A percentile compares a stretch with the other conserved stretches of the same genome.
Evolutionary conservation across 1,284 basidiomycete genomes (phyloP).

Genomic region (Sanghuangporus weigelae): DNA sequence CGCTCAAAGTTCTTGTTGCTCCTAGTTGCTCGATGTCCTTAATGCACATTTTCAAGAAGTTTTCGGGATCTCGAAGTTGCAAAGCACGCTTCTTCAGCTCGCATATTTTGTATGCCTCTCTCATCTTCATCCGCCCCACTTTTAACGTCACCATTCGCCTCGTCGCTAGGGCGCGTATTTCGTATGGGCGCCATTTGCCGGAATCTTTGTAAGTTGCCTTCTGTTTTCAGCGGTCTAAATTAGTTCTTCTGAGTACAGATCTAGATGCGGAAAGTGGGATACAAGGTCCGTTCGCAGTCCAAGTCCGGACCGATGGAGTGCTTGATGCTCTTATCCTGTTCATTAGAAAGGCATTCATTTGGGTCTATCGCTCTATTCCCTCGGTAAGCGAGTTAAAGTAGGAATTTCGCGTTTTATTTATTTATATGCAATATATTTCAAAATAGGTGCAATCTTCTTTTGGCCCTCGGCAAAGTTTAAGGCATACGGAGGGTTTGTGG

Average conservation of each 20-base stretch:
- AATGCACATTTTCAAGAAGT: slow-evolving; percentile 78
- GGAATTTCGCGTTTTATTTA: neutral
- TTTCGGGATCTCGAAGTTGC: slow-evolving; percentile 66
- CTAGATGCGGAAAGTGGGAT: slow-evolving; percentile 54
- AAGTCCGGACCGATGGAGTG: slow-evolving; percentile 1
- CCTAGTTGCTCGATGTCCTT: slow-evolving; percentile 76
- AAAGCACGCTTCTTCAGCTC: slow-evolving; percentile 81
- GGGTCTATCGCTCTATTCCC: slow-evolving; percentile 65
- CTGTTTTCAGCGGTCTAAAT: neutral
- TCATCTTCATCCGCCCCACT: neutral
- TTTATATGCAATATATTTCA: slow-evolving; percentile 2
- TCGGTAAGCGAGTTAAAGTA: slow-evolving; percentile 35
- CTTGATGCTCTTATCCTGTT: neutral
- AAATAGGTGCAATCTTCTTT: slow-evolving; percentile 64
- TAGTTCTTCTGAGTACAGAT: slow-evolving; percentile 2
- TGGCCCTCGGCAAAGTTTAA: slow-evolving; percentile 73
- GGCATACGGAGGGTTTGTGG: slow-evolving; percentile 70
- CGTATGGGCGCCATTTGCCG: slow-evolving; percentile 55
- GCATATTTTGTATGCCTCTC: slow-evolving; percentile 63
- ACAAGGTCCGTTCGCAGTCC: slow-evolving; percentile 41
- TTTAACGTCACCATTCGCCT: neutral
- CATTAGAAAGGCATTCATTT: slow-evolving; percentile 57
- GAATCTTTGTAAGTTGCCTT: slow-evolving; percentile 40
- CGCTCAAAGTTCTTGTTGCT: slow-evolving; percentile 16
- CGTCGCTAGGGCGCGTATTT: slow-evolving; percentile 56